Base-by-base conservation (phyloP, 805 yeast species). In the Saccharomyces kudriavzevii region DNA sequence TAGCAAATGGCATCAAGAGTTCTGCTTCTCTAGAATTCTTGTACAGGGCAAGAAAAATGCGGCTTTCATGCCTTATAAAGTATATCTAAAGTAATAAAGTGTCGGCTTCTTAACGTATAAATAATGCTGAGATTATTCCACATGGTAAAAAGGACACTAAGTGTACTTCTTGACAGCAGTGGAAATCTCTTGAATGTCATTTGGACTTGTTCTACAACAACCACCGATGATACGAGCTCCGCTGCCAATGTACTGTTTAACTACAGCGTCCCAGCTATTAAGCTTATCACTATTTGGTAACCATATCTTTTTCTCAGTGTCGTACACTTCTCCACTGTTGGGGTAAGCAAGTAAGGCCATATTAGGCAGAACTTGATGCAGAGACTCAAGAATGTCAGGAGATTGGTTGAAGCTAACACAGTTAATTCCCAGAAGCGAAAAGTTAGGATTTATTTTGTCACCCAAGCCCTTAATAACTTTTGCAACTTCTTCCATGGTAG, bases 321-420 rank as follows among this genome's bases (percentile, higher is more conserved):
- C 82, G 63, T 83, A 85, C 8, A 73, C 65, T 62, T 84, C 89
- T 1, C 94, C 94, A 47, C 87, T 81, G 67, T 88, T 88, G 9
- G 96, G 95, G 65, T 87, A 87, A 2, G 81, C 76, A 2, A 84
- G 65, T 28, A 84, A 61, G 3, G 82, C 80, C 17, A 58, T 51
- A 0, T 54, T 55, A 5, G 67, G 69, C 10, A 63, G 31, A 14
- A 43, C 56, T 29, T 49, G 35, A 40, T 58, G 63, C n/a, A 65
- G 52, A 2, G 55, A 28, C 25, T 58, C 52, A 22, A 84, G 62
- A 52, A 82, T 77, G 1, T 60, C 63, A 0, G 69, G 56, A 0
- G 84, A 77, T n/a, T 63, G 59, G 11, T 67, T 61, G 49, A 75
- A 75, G 24, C 79, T 76, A 45, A 84, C 78, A 66, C 96, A 88